These are phyloP conservation scores for Botrytis pseudocinerea DNA, from an alignment of 2,329 filamentous ascomycete species.

Conservation along the genomic window DNA sequence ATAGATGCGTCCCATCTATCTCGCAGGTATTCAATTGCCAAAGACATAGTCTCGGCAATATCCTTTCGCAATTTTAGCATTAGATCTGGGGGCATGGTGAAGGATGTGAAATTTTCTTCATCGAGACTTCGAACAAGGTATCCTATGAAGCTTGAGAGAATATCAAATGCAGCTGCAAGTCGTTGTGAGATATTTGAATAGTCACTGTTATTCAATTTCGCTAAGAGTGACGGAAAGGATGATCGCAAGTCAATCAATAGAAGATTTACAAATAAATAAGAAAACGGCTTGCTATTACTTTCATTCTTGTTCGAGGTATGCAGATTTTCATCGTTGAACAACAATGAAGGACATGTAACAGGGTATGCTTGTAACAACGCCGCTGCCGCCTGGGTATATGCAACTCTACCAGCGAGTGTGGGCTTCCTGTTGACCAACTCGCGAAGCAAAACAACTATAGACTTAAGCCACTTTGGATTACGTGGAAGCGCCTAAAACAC, in stretches of 20 bases:
- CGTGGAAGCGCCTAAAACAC: conserved; percentile 48
- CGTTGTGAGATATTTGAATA: conserved; percentile 54
- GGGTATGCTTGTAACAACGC: conserved; percentile 59
- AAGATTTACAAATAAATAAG: conserved; percentile 64
- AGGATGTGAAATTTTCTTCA: conserved; percentile 43
- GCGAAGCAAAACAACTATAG: conserved; percentile 51
- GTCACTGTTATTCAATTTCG: conserved; percentile 55
- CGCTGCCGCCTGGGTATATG: conserved; percentile 60
- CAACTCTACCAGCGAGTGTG: conserved; percentile 54
- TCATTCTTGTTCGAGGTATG: conserved; percentile 26
- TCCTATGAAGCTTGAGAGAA: conserved; percentile 60
- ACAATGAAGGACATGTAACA: conserved; percentile 45
- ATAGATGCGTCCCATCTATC: conserved; percentile 69
- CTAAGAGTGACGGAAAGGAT: conserved; percentile 60
- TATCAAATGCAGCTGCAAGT: conserved; percentile 61
- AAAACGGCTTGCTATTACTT: conserved; percentile 52
- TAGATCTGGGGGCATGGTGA: conserved; percentile 56
- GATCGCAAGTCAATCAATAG: conserved; percentile 65
- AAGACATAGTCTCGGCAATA: conserved; percentile 63
- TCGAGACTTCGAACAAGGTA: conserved; percentile 57
- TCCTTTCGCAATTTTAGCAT: conserved; percentile 61
- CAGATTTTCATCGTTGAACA: conserved; percentile 51
- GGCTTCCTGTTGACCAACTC: conserved; percentile 57
- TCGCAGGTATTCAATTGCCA: conserved; percentile 64
- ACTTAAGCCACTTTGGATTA: conserved; percentile 55